These are phyloP conservation scores for Sideroxylon spinosum DNA, from an alignment of 179 eudicot genomes.

Conservation along the genomic window DNA sequence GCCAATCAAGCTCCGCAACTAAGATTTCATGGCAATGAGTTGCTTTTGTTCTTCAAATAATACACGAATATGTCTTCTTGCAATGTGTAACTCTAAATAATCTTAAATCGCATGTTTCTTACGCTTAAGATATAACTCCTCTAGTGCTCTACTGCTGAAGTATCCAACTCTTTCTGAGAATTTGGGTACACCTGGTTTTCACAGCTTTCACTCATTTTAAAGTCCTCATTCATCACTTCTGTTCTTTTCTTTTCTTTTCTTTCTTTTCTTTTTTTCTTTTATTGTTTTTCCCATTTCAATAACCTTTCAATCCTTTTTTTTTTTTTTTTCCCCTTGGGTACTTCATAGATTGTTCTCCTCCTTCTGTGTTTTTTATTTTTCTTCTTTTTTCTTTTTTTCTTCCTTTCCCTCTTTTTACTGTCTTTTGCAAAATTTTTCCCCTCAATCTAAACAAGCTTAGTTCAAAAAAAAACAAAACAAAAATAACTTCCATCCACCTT, in stretches of 20 bases:
- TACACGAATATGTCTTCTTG: neutral
- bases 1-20: constrained; percentile 25
- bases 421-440: neutral
- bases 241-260: constrained; percentile 1
- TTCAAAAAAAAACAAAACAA: neutral
- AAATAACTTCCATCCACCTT: constrained; percentile 28
- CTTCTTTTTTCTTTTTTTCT: neutral
- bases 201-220: constrained; percentile 6
- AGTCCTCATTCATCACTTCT: constrained; percentile 10
- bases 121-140: neutral
- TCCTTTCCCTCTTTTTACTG: neutral
- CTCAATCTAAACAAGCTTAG: neutral
- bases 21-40: constrained; percentile 8
- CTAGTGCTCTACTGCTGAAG: neutral
- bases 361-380: neutral
- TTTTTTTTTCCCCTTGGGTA: neutral
- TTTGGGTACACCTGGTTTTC: neutral
- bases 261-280: constrained; percentile 9
- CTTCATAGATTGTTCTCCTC: neutral
- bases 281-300: neutral
- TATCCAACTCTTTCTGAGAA: neutral
- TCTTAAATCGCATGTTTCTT: neutral
- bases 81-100: neutral
- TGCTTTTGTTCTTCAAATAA: constrained; percentile 22
- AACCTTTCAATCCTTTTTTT: neutral